Conservation (phyloP, 257 asterid species). For the Nicotiana tabacum region DNA sequence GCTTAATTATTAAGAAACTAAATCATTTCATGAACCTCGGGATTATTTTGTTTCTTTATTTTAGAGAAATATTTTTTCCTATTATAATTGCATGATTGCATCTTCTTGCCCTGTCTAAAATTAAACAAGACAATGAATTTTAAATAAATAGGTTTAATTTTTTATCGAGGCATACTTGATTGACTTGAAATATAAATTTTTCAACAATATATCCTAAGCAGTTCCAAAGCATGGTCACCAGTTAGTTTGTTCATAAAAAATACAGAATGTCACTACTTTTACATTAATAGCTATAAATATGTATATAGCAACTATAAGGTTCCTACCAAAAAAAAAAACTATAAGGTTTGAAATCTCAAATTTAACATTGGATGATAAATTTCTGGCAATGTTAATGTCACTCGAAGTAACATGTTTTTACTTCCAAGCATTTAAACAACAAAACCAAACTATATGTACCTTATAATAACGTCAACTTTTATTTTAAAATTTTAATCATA, state of each 20-base stretch:
- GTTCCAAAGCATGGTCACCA: not conserved
- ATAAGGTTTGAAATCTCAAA: not conserved
- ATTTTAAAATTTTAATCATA: not conserved
- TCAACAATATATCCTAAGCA: not conserved
- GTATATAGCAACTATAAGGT: not conserved
- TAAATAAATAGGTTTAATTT: too few species aligned
- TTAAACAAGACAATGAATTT: not conserved
- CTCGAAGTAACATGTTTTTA: not conserved
- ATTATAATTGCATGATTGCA: not conserved
- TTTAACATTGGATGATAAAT: not conserved
- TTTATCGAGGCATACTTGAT: too few species aligned
- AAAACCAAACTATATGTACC: not conserved
- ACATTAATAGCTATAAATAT: not conserved
- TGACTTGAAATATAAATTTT: too few species aligned
- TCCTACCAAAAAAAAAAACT: too few species aligned
- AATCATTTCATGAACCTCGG: not conserved
- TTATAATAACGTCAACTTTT: not conserved
- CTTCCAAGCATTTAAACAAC: not conserved
- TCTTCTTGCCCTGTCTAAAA: not conserved
- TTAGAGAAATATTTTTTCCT: not conserved
- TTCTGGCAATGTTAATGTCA: not conserved
- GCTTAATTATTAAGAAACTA: not conserved
- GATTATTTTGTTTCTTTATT: not conserved
- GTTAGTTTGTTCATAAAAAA: not conserved
- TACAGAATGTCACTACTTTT: not conserved